These are phyloP conservation scores for Clonostachys byssicola DNA, from an alignment of 2,329 filamentous ascomycete species.

Conservation along the genomic window DNA sequence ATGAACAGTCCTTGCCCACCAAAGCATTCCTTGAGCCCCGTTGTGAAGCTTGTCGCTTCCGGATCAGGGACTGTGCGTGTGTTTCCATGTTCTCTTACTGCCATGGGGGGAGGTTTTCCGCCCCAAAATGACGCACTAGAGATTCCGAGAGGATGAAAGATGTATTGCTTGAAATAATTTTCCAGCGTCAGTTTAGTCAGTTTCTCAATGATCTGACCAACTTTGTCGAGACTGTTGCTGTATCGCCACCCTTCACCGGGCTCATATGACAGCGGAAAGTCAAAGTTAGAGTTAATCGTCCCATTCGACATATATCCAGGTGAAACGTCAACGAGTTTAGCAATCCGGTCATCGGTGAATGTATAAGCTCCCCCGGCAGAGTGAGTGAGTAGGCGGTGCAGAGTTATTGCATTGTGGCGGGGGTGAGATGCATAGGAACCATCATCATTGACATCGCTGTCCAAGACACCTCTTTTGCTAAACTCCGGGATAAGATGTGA, in stretches of 20 bases:
- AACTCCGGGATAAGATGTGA: conserved; percentile 17
- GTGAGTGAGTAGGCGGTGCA: conserved; percentile 39
- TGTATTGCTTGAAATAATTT: conserved; percentile 26
- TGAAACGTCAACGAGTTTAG: conserved; percentile 25
- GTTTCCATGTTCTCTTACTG: not conserved
- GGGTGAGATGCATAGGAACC: too few relatives aligned
- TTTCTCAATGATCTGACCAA: conserved; percentile 35
- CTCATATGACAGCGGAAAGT: conserved; percentile 34
- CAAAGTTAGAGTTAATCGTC: conserved; percentile 26
- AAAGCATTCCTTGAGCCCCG: not conserved
- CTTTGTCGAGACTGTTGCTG: conserved; percentile 41
- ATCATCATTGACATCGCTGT: too few relatives aligned
- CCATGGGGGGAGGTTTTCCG: not conserved
- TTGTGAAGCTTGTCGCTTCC: not conserved
- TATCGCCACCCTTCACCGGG: conserved; percentile 47
- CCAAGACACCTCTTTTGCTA: too few relatives aligned
- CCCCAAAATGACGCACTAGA: not conserved
- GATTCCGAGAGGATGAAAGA: conserved; percentile 30
- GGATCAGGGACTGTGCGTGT: not conserved
- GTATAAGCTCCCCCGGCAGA: conserved; percentile 41
- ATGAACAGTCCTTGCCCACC: not conserved
- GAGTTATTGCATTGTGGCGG: not conserved
- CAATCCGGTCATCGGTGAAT: conserved; percentile 27
- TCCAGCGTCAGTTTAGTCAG: conserved; percentile 28
- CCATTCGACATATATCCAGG: conserved; percentile 18